phyloP scores from a whole-genome alignment of 108 stramenopile species.

The Nitzschia sp. region DNA sequence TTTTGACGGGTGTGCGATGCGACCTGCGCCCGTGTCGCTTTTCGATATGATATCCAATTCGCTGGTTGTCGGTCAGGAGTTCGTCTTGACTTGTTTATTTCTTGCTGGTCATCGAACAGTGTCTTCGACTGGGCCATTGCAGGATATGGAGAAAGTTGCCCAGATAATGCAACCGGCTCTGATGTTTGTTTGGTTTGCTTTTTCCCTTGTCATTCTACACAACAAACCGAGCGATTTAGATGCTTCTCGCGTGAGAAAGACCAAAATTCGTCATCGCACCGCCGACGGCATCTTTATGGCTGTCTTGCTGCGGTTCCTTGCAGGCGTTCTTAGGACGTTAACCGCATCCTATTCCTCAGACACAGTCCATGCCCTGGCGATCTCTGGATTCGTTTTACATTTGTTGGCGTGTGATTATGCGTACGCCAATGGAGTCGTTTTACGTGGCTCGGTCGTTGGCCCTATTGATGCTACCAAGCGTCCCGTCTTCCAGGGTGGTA shows the following conservation, averaged over 20 bases:
- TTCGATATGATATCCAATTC: conserved; percentile 3
- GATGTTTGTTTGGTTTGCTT: conserved; percentile 34
- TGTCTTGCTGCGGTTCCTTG: conserved; percentile 48
- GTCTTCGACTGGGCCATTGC: background rate
- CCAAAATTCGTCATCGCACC: conserved; percentile 35
- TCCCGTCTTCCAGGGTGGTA: conserved; percentile 69
- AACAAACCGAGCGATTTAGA: conserved; percentile 5
- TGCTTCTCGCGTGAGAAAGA: background rate
- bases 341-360: conserved; percentile 81
- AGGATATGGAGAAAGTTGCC: background rate
- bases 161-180: conserved; percentile 24
- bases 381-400: conserved; percentile 58
- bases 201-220: conserved; percentile 36
- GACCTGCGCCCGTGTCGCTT: conserved; percentile 3
- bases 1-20: conserved; percentile 18
- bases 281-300: conserved; percentile 57
- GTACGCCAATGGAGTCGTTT: conserved; percentile 62
- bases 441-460: background rate
- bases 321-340: conserved; percentile 56
- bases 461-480: conserved; percentile 29
- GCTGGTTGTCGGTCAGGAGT: conserved; percentile 72
- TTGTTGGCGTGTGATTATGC: conserved; percentile 68
- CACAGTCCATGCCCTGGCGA: conserved; percentile 70
- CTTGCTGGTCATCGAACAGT: conserved; percentile 46
- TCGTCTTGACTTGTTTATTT: conserved; percentile 57